Evolutionary conservation across 2,329 filamentous ascomycete genomes (phyloP), one percentile per base, ranked within the genome.

Genomic region (Lasiodiplodia hormozganensis): DNA sequence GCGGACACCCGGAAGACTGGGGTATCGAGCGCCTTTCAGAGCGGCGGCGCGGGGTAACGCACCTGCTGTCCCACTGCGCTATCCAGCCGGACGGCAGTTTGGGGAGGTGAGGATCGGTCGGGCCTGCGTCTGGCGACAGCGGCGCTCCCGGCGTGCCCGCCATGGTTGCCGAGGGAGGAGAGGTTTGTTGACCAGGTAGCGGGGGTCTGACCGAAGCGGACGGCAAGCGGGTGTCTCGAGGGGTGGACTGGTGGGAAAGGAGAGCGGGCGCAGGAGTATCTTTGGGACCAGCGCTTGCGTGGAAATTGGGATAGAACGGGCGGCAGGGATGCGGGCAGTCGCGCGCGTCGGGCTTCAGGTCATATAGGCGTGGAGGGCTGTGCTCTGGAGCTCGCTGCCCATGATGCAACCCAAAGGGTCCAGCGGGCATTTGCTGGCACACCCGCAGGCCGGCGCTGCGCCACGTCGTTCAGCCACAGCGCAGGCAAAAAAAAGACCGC

Each of bases 61-160:
- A 80, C 78, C 71, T 71, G 69, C 76, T 77, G 66, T 80, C 78
- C 78, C 78, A 80, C 71, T 80, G 78, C 34, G 78, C 75, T 69
- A 80, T 80, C 78, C 78, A 80, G 60, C 78, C 78, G 3, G 78
- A 72, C 52, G 78, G 78, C 52, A 80, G 72, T 69, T 78, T 75
- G 23, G 78, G 78, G 53, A 80, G 74, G 52, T 72, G 77, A 60
- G 78, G 73, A 68, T 80, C 78, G 49, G 78, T 79, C 57, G 78
- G 78, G 65, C 78, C 78, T 34, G 78, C 76, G 72, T 80, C 78
- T 71, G 78, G 78, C 57, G 77, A 79, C 58, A 68, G 58, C 23
- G 67, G 67, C 43, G 58, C 56, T 40, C 49, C 47, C 34, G 56
- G 49, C 25, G 66, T 54, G 31, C 43, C 58, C 58, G 67, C 58